These are phyloP conservation scores for Pinus albicaulis DNA, from an alignment of 75 land plant genomes.

Conservation along the genomic window DNA sequence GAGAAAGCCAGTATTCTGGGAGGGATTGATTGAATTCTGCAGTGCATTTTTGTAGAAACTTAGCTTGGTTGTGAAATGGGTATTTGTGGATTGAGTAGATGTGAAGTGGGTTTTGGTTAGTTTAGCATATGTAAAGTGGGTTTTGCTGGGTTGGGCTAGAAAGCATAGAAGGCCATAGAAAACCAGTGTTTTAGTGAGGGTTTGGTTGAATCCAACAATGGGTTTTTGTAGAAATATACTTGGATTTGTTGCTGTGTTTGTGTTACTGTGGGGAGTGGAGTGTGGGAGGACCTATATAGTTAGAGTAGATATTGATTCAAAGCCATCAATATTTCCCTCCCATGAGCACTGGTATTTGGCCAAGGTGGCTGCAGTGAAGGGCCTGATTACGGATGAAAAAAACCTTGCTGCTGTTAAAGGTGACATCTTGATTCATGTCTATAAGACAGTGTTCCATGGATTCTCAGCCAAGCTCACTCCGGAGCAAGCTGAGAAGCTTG, in stretches of 20 bases:
- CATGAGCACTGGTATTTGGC: background rate
- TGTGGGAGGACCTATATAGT: background rate
- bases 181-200: background rate
- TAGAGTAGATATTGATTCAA: background rate
- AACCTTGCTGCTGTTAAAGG: background rate
- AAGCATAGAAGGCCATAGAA: background rate
- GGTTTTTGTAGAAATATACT: background rate
- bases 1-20: background rate
- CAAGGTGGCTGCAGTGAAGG: constrained; percentile 3
- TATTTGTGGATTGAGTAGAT: background rate
- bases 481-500: constrained; percentile 31
- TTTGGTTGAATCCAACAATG: background rate
- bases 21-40: too few relatives aligned
- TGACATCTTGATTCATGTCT: constrained; percentile 51
- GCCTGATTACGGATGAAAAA: background rate
- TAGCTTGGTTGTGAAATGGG: background rate
- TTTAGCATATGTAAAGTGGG: background rate
- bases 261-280: background rate
- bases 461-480: constrained; percentile 64
- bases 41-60: too few relatives aligned
- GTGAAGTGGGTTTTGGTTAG: background rate
- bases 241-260: background rate
- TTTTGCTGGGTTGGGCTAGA: background rate
- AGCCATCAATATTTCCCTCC: background rate
- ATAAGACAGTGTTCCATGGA: constrained; percentile 76